Percentiles rank a stretch among this genome's conserved stretches.
These are phyloP conservation scores for Musa balbisiana DNA, from an alignment of 202 grass and related monocot genomes.

Conservation along the genomic window DNA sequence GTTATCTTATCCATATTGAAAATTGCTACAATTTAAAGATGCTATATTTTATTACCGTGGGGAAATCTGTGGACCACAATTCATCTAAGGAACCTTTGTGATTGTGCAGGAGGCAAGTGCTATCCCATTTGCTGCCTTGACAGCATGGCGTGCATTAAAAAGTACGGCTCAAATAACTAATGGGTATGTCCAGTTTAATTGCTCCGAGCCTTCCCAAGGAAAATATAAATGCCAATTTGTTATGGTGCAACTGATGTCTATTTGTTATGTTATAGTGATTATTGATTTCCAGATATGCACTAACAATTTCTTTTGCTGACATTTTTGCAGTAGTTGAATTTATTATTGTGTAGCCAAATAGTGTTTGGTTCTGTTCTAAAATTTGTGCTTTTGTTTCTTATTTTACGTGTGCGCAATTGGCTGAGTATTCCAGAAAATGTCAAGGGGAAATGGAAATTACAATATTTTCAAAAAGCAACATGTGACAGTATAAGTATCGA, in stretches of 20 bases:
- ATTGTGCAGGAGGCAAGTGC: conserved; percentile 71
- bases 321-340: neutral
- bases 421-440: neutral
- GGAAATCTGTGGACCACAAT: neutral
- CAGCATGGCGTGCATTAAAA: conserved; percentile 93
- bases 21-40: neutral
- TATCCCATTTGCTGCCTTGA: conserved; percentile 94
- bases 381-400: neutral
- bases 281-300: neutral
- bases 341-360: neutral
- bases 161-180: conserved; percentile 73
- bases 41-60: neutral
- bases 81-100: conserved; percentile 3
- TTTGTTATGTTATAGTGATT: neutral
- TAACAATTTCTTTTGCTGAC: neutral
- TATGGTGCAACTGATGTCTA: neutral
- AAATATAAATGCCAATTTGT: neutral
- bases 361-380: neutral
- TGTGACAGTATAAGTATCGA: neutral
- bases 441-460: neutral
- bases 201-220: neutral
- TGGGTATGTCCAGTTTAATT: conserved; percentile 34
- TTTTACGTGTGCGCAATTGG: neutral
- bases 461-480: neutral
- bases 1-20: neutral